phyloP scores from a whole-genome alignment of 23 red algal genomes.

The Gracilaria domingensis region DNA sequence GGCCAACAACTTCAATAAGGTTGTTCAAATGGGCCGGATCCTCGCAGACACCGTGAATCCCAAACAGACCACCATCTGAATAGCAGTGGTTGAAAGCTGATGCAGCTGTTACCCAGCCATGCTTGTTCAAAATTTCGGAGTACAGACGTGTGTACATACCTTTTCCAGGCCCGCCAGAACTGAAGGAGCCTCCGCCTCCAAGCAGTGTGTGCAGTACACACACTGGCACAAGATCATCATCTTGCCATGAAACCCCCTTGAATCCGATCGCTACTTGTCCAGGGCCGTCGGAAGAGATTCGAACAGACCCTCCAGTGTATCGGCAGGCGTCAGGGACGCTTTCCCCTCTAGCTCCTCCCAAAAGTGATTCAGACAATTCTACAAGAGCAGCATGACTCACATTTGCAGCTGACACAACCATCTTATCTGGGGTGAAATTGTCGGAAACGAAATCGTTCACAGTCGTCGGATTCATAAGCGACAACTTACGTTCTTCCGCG shows the following conservation, averaged over 20 bases:
- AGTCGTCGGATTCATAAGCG: slow-evolving; percentile 51
- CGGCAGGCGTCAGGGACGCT: slow-evolving; percentile 24
- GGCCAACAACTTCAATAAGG: slow-evolving; percentile 75
- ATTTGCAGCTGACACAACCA: slow-evolving; percentile 86
- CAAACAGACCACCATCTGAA: slow-evolving; percentile 92
- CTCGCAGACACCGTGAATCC: slow-evolving; percentile 82
- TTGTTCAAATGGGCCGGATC: slow-evolving; percentile 73
- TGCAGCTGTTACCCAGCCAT: slow-evolving; percentile 87
- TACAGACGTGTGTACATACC: slow-evolving; percentile 98
- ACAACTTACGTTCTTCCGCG: slow-evolving; percentile 66
- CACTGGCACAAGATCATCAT: slow-evolving; percentile 89
- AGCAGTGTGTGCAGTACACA: slow-evolving; percentile 92
- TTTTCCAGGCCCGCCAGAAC: slow-evolving; percentile 97
- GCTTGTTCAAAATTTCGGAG: slow-evolving; percentile 86
- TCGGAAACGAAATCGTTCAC: slow-evolving; percentile 64
- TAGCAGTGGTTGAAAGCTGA: slow-evolving; percentile 94
- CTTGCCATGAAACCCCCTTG: slow-evolving; percentile 88
- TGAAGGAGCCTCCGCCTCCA: slow-evolving; percentile 95
- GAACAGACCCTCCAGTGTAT: slow-evolving; percentile 89
- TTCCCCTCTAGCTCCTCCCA: slow-evolving; percentile 40
- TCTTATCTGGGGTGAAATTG: slow-evolving; percentile 65
- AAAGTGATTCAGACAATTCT: slow-evolving; percentile 49
- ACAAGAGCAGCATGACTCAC: slow-evolving; percentile 79
- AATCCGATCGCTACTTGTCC: slow-evolving; percentile 92
- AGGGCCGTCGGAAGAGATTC: slow-evolving; percentile 65